A percentile compares a stretch with the other conserved stretches of the same genome.
These are phyloP conservation scores for Neospermospora avenae DNA, from an alignment of 2,329 filamentous ascomycete species.

Conservation along the genomic window DNA sequence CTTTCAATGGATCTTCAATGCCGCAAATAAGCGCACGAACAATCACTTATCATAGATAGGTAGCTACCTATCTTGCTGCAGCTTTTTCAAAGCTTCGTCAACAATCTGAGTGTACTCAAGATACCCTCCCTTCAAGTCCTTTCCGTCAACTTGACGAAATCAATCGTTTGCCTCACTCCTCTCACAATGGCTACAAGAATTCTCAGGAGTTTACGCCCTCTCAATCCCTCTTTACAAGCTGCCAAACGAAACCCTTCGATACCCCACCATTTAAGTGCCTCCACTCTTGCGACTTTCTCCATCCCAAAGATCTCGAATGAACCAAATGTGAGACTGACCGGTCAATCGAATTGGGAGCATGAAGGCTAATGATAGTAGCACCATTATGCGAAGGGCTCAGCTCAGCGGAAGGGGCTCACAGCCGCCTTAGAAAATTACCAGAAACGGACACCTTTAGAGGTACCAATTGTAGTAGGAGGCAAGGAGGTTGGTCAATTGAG, in stretches of 20 bases:
- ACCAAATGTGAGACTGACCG: slow-evolving; percentile 73
- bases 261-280: slow-evolving; percentile 30
- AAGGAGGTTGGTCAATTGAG: slow-evolving; percentile 58
- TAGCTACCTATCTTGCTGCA: no score
- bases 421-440: slow-evolving; percentile 69
- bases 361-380: slow-evolving; percentile 54
- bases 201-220: slow-evolving; percentile 24
- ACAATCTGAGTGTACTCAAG: neutral
- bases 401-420: slow-evolving; percentile 72
- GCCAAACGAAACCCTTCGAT: slow-evolving; percentile 15
- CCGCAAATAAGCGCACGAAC: neutral
- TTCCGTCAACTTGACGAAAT: neutral
- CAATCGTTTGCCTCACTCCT: neutral
- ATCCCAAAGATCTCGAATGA: slow-evolving; percentile 86
- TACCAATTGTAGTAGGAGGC: slow-evolving; percentile 81
- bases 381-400: slow-evolving; percentile 81
- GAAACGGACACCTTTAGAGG: slow-evolving; percentile 66
- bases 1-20: neutral
- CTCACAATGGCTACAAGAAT: slow-evolving; percentile 26
- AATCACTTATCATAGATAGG: neutral
- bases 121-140: neutral
- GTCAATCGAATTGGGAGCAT: slow-evolving; percentile 2
- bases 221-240: slow-evolving; percentile 24
- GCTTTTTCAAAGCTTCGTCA: neutral
- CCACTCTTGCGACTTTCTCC: slow-evolving; percentile 73